Evolutionary conservation across 192 early-diverging fungal species (phyloP), one percentile per base, ranked within the genome.

Genomic region (Chytriomyces hyalinus): DNA sequence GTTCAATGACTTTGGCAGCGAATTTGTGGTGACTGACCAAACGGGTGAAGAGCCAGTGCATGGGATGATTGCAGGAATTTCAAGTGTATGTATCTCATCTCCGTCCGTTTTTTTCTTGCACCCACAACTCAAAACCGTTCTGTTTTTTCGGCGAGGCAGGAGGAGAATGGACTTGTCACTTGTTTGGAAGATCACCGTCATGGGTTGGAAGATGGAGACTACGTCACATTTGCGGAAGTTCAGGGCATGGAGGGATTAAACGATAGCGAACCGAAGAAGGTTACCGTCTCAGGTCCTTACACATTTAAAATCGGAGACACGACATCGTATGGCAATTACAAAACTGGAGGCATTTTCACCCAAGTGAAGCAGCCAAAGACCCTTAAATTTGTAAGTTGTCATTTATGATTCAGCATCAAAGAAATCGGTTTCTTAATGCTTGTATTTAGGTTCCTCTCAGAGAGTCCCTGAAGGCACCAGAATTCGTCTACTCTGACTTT

Each of bases 221-320:
- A 87, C 81, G 97, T 99, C 44, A 94, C 94, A 6, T 99, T 99
- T 79, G 87, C 85, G 44, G 97, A 99, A 79, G 82, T 99, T 13
- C 82, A 95, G 76, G 98, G 98, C 36, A 97, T 99, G 95, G 87
- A 87, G 28, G 89, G 92, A 81, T 85, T 98, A 49, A 98, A 98
- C 77, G 91, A 86, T 48, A 75, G 88, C 72, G 86, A 87, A 63
- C 94, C 97, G 26, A 88, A 91, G 65, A 90, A 91, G 74, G 80
- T 99, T 80, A 95, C 92, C 73, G 92, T 96, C 1, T 65, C 63
- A 51, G 87, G 94, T 61, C 98, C 98, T 44, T 98, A 98, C 81
- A 97, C 97, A 9, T 99, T 98, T 83, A 93, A 90, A 67, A 98
- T 99, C 77, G 98, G 97, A 17, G 94, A 98, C 77, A 95, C 95